phyloP scores from a whole-genome alignment of 228 moss, liverwort and hornwort genomes.

The Sphagnum magellanicum region DNA sequence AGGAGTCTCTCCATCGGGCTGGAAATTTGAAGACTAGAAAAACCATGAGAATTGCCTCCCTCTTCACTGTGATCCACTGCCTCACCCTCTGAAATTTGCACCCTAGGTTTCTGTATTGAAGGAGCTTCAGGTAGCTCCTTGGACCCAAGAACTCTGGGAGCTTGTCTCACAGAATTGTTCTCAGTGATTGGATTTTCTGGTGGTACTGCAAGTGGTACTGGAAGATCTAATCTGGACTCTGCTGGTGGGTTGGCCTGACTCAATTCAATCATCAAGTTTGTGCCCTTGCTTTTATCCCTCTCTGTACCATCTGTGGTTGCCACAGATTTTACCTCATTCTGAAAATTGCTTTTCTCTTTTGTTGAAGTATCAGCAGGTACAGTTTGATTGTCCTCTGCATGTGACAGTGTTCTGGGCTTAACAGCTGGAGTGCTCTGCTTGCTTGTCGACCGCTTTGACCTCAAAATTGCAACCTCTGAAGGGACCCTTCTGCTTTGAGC shows the following conservation, averaged over 20 bases:
- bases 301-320: too few relatives aligned
- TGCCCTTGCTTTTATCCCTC: too few relatives aligned
- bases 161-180: not conserved
- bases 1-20: not conserved
- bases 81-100: not conserved
- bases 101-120: not conserved
- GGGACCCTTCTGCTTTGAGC: not conserved
- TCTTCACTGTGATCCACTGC: not conserved
- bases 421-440: slow-evolving; percentile 28
- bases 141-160: not conserved
- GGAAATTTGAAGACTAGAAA: not conserved
- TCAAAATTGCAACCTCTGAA: slow-evolving; percentile 15
- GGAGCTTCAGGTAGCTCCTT: not conserved
- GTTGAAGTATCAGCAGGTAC: not conserved
- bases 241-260: too few relatives aligned
- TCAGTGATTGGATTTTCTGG: not conserved
- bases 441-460: slow-evolving; percentile 14
- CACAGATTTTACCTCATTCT: too few relatives aligned
- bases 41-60: not conserved
- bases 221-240: too few relatives aligned
- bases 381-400: not conserved
- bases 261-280: too few relatives aligned
- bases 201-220: not conserved
- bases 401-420: slow-evolving; percentile 8
- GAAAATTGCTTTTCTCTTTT: not conserved